These are phyloP conservation scores for Termitomyces sp. DNA, from an alignment of 768 basidiomycete genomes.

Conservation along the genomic window DNA sequence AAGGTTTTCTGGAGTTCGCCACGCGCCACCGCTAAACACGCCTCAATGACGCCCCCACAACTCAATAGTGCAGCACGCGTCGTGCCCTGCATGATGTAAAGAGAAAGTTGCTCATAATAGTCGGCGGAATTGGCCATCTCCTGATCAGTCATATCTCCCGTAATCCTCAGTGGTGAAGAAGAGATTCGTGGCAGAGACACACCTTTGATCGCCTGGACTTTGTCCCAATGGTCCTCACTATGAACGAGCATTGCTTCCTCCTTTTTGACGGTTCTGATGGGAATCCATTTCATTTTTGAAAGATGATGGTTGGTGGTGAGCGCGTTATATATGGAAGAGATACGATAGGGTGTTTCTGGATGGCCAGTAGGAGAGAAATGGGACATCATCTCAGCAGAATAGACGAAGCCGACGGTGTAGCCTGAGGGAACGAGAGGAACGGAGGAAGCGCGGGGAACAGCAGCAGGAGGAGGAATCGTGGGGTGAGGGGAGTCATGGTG, in stretches of 20 bases:
- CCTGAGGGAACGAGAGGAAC: constrained; percentile 35
- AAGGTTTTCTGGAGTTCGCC: constrained; percentile 80
- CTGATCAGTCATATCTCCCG: constrained; percentile 68
- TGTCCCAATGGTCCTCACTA: constrained; percentile 88
- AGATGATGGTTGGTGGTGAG: constrained; percentile 59
- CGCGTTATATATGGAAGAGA: constrained; percentile 67
- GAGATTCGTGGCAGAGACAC: constrained; percentile 27
- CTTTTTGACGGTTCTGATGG: constrained; percentile 67
- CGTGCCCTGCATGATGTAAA: constrained; percentile 87
- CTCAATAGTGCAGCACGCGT: constrained; percentile 83
- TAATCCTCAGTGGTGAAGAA: constrained; percentile 5
- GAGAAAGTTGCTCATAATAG: constrained; percentile 88
- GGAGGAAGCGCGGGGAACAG: constrained; percentile 37
- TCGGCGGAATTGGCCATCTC: constrained; percentile 70
- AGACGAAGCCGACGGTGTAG: constrained; percentile 78
- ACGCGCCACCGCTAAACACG: constrained; percentile 80
- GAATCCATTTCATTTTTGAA: constrained; percentile 72
- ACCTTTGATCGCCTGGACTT: constrained; percentile 82
- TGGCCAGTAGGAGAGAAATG: constrained; percentile 64
- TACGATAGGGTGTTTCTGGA: constrained; percentile 81
- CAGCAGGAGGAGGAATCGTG: no score
- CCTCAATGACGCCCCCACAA: constrained; percentile 94
- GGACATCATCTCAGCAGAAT: constrained; percentile 80
- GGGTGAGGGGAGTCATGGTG: neutral
- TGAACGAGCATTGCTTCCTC: constrained; percentile 89